These are phyloP conservation scores for Sphaerobolus stellatus DNA, from an alignment of 1,284 basidiomycete species.

Conservation along the genomic window DNA sequence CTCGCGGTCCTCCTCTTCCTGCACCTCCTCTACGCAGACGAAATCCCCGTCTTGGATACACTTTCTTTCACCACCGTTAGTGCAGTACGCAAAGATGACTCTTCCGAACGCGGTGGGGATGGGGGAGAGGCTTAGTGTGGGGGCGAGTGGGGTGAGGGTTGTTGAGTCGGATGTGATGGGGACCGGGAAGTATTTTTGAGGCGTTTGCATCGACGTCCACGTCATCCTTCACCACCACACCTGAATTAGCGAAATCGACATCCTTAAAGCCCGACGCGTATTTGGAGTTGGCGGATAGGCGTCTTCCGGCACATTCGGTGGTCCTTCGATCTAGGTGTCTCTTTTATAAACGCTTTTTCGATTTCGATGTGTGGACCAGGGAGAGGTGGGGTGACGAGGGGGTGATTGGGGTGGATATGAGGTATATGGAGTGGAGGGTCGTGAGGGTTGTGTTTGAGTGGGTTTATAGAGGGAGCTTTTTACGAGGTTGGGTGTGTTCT, in stretches of 20 bases:
- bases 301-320: constrained; percentile 70
- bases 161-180: neutral
- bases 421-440: constrained; percentile 72
- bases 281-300: constrained; percentile 70
- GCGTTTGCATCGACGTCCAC: neutral
- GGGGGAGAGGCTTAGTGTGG: constrained; percentile 26
- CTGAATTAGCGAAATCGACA: neutral
- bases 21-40: constrained; percentile 87
- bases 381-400: constrained; percentile 57
- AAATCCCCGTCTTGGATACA: constrained; percentile 50
- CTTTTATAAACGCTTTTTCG: constrained; percentile 88
- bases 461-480: constrained; percentile 90
- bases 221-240: too few relatives aligned
- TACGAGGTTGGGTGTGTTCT: constrained; percentile 55
- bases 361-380: constrained; percentile 78
- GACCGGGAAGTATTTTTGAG: neutral
- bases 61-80: neutral
- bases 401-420: constrained; percentile 66
- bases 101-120: neutral
- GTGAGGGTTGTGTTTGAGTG: constrained; percentile 79
- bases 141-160: neutral
- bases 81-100: neutral
- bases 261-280: constrained; percentile 60
- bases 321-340: constrained; percentile 83
- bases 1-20: constrained; percentile 77